Evolutionary conservation across 441 rosid species (phyloP).

Genomic region (Arabidopsis lyrata): DNA sequence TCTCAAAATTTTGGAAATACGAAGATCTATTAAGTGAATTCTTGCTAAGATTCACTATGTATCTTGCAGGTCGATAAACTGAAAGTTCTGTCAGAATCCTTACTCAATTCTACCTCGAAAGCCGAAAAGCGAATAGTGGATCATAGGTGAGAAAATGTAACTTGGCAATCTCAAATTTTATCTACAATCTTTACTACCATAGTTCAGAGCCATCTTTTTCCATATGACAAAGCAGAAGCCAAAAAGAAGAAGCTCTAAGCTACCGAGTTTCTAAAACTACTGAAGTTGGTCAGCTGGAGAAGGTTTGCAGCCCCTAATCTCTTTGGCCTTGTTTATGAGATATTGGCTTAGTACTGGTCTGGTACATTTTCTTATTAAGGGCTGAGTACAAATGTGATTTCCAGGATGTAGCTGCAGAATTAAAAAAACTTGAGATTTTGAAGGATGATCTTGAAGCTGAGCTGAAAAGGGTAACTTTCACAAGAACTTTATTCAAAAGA

Average conservation of each 20-base stretch:
- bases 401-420: conserved; percentile 74
- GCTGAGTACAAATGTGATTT: conserved; percentile 38
- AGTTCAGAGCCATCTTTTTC: neutral
- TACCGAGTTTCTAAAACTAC: conserved; percentile 74
- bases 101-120: conserved; percentile 70
- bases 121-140: conserved; percentile 83
- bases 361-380: conserved; percentile 1
- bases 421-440: conserved; percentile 66
- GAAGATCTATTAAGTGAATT: neutral
- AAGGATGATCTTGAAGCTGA: conserved; percentile 83
- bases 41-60: conserved; percentile 9
- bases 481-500: conserved; percentile 14
- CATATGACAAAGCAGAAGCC: conserved; percentile 55
- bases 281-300: conserved; percentile 83
- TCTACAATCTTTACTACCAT: conserved; percentile 7
- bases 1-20: neutral
- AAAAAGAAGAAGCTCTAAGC: conserved; percentile 84
- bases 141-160: conserved; percentile 64
- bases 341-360: neutral
- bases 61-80: conserved; percentile 77
- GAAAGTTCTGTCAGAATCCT: conserved; percentile 84
- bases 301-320: conserved; percentile 59
- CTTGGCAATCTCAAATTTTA: neutral
- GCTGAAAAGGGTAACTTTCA: conserved; percentile 62
- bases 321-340: neutral